Base-by-base conservation (phyloP, 2,329 filamentous ascomycete species). In the Aureobasidium mangrovei region DNA sequence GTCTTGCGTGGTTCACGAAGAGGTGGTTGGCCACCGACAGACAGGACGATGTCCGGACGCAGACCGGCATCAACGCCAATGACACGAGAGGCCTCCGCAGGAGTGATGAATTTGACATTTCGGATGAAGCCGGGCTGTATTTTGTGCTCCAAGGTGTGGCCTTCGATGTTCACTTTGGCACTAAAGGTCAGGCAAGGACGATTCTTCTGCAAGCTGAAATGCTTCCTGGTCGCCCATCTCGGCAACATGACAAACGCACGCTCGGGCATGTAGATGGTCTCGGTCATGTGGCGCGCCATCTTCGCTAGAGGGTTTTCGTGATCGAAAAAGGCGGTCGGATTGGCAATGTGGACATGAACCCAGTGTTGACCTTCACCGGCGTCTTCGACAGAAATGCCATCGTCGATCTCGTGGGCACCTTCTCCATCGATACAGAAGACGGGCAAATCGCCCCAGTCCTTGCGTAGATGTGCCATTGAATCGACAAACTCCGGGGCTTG, bases 321-420 rank as follows among this genome's bases (percentile, higher is more conserved):
- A 24, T 71, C 62, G 58, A 93, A 81, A 56, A 80, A 79, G 4
- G 88, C 86, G 2, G 85, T 84, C 7, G 87, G 87, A 63, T 93
- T 88, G 10, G 88, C 88, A 40, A 86, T 78, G 65, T 93, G 88
- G 32, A 89, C 70, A 63, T 90, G 86, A 31, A 91, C 73, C 88
- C 88, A 93, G 62, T 80, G 81, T 60, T 85, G 75, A 31, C 56
- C 60, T 2, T 56, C 56, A 5, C 57, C 60, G 26, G 60, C 63
- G 58, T 68, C 68, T 63, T 89, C 83, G 6, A 93, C 64, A 0
- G 87, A 91, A 7, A 94, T 70, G 1, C 84, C 88, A 64, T 94
- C 88, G 60, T 94, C 88, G 56, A 93, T 85, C 61, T 91, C 82
- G 29, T 77, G 72, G 0, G 88, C 85, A 35, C 69, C 70, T 24